Percentiles rank a stretch among this genome's conserved stretches.
phyloP scores from a whole-genome alignment of 257 asterid genomes.

The Fraxinus quadrangulata region DNA sequence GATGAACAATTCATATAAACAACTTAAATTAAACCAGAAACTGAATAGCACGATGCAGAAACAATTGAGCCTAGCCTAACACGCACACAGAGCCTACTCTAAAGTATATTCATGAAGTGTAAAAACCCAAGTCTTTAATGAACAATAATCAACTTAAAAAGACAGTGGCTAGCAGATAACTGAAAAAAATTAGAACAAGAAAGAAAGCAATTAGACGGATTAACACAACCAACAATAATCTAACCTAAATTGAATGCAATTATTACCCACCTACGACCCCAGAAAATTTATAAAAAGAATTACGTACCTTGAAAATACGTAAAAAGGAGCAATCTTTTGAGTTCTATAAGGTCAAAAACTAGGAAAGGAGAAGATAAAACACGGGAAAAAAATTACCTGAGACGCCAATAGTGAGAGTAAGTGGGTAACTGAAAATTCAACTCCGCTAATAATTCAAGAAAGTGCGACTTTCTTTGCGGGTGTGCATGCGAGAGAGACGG shows the following conservation, averaged over 20 bases:
- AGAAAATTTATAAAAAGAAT: too few species aligned
- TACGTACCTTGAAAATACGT: too few species aligned
- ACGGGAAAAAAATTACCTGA: neutral
- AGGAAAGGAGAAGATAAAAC: neutral
- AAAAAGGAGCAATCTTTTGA: neutral
- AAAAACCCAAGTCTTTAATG: conserved; percentile 13
- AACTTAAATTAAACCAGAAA: neutral
- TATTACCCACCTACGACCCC: too few species aligned
- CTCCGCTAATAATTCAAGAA: neutral
- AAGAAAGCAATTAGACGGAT: neutral
- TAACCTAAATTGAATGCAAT: neutral
- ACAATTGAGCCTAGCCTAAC: neutral
- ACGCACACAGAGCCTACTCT: too few species aligned
- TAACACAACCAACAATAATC: neutral
- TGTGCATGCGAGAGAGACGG: neutral
- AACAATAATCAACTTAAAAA: neutral
- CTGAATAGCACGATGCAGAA: neutral
- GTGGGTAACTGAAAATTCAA: neutral
- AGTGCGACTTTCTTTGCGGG: neutral
- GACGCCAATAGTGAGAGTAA: neutral
- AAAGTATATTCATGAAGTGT: conserved; percentile 17
- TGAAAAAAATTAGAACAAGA: neutral
- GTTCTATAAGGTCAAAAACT: neutral
- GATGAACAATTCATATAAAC: conserved; percentile 8
- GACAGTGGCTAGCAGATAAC: neutral